Conservation (phyloP, 2,329 filamentous ascomycete species). For the Paecilomyces variotii region DNA sequence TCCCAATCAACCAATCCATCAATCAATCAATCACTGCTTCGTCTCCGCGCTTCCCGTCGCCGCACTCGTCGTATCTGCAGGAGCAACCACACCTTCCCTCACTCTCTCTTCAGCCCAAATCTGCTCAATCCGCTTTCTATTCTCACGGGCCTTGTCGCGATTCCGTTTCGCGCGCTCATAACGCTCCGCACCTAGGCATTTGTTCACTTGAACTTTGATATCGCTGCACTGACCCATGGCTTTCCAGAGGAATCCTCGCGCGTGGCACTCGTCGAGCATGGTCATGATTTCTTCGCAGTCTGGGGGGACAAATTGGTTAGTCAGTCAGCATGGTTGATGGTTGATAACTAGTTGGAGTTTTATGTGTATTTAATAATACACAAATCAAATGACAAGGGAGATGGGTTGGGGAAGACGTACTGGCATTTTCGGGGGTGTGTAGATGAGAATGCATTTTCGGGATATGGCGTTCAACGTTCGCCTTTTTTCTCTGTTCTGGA, state of each 20-base stretch:
- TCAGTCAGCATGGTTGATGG: neutral
- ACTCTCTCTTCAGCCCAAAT: slow-evolving; percentile 59
- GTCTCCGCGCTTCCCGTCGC: neutral
- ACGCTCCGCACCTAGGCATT: slow-evolving; percentile 74
- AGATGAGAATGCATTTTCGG: slow-evolving; percentile 88
- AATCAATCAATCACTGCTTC: neutral
- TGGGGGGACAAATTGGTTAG: slow-evolving; percentile 32
- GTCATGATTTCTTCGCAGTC: slow-evolving; percentile 93
- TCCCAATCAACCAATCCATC: neutral
- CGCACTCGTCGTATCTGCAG: slow-evolving; percentile 4
- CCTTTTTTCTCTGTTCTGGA: neutral
- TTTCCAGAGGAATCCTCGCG: slow-evolving; percentile 85
- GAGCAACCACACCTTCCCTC: slow-evolving; percentile 8
- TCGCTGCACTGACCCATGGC: slow-evolving; percentile 83
- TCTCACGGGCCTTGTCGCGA: slow-evolving; percentile 59
- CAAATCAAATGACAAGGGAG: neutral
- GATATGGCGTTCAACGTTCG: neutral
- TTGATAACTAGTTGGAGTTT: slow-evolving; percentile 1
- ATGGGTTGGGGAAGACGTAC: slow-evolving; percentile 43
- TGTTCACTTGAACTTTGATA: slow-evolving; percentile 73
- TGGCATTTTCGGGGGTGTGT: slow-evolving; percentile 83
- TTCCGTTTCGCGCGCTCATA: slow-evolving; percentile 71
- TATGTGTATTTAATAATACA: neutral
- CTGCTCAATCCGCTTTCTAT: slow-evolving; percentile 66
- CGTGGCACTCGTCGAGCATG: slow-evolving; percentile 91